Evolutionary conservation across 2,329 filamentous ascomycete genomes (phyloP).

Genomic region (Colletotrichum lupini): DNA sequence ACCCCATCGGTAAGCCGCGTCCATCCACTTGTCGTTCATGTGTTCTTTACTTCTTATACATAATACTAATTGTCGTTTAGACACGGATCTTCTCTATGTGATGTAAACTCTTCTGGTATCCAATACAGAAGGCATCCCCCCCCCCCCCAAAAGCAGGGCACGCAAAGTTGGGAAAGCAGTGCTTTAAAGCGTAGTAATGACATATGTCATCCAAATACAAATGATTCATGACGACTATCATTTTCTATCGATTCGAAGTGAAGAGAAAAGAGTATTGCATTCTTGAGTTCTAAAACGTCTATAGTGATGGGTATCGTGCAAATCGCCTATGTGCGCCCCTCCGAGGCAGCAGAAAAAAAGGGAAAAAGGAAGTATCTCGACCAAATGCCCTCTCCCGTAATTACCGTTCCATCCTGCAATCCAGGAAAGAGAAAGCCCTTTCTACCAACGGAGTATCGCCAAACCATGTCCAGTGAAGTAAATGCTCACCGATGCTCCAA

Average conservation of each 20-base stretch:
- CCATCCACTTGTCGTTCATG: constrained; percentile 28
- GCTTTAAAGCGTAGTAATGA: constrained; percentile 1
- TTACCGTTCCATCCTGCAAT: not conserved
- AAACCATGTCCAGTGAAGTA: not conserved
- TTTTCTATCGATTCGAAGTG: not conserved
- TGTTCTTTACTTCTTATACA: no score
- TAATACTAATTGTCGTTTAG: not conserved
- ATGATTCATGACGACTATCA: not conserved
- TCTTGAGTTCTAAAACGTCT: not conserved
- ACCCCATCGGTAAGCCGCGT: constrained; percentile 82
- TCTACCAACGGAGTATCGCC: not conserved
- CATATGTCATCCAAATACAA: not conserved
- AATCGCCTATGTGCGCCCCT: not conserved
- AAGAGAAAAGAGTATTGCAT: not conserved
- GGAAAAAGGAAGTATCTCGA: not conserved
- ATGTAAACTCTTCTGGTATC: constrained; percentile 5
- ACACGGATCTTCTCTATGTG: constrained; percentile 32
- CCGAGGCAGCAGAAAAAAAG: not conserved
- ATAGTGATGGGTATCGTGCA: not conserved
- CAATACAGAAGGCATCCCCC: not conserved
- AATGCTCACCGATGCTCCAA: not conserved
- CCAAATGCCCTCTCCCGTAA: not conserved
- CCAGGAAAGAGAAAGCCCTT: not conserved
- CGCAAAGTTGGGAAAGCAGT: not conserved
- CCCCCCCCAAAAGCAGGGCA: not conserved